These are phyloP conservation scores for Omphalea diandra DNA, from an alignment of 441 rosid species.

Conservation along the genomic window DNA sequence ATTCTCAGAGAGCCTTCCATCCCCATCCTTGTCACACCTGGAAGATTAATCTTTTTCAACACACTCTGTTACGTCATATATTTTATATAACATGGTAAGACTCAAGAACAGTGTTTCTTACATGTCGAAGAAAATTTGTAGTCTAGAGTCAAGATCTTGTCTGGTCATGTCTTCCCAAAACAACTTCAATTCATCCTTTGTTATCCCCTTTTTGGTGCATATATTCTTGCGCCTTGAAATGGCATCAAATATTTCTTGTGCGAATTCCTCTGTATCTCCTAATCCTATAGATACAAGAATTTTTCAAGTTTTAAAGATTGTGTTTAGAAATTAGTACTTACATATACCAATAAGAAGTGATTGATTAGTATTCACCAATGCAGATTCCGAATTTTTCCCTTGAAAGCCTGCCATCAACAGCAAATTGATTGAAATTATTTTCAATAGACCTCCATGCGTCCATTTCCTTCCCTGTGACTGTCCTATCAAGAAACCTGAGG, in stretches of 20 bases:
- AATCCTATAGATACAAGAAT: slow-evolving; percentile 44
- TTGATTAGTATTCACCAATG: slow-evolving; percentile 46
- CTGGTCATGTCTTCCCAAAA: slow-evolving; percentile 90
- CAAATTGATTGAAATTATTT: slow-evolving; percentile 57
- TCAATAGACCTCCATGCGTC: slow-evolving; percentile 83
- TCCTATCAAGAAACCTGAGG: slow-evolving; percentile 75
- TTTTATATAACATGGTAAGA: background rate
- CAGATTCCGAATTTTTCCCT: slow-evolving; percentile 73
- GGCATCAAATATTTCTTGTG: slow-evolving; percentile 67
- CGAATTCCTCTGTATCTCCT: slow-evolving; percentile 87
- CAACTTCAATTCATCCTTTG: slow-evolving; percentile 53
- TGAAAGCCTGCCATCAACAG: slow-evolving; percentile 47
- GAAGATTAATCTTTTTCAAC: background rate
- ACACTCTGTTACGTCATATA: no score
- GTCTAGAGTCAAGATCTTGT: slow-evolving; percentile 72
- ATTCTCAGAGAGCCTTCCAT: slow-evolving; percentile 72
- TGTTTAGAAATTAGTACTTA: no score
- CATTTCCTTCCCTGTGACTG: slow-evolving; percentile 63
- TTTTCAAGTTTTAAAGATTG: background rate
- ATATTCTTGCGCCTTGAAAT: slow-evolving; percentile 66
- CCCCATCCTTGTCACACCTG: slow-evolving; percentile 96
- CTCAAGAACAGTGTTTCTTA: slow-evolving; percentile 21
- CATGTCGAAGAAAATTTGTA: slow-evolving; percentile 95
- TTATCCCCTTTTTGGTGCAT: slow-evolving; percentile 49
- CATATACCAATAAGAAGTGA: background rate